Base-by-base conservation (phyloP, 1,284 basidiomycete genomes). In the Ganoderma lucidum region DNA sequence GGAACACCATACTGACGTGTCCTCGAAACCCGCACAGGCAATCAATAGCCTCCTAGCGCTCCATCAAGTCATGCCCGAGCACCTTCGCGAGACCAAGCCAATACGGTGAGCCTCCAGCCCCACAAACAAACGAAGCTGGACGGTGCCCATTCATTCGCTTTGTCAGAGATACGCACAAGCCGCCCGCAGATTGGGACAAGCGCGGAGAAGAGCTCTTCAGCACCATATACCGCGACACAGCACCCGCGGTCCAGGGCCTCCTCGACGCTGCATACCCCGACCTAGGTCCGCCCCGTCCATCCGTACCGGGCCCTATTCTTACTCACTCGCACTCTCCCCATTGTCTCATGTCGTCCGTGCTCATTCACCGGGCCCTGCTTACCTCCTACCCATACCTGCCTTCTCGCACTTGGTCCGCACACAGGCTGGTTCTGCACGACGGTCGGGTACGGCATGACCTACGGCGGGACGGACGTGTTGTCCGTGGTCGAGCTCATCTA, bases 231-330 rank as follows among this genome's bases (percentile, higher is more conserved):
- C 87, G 87, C 23, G 82, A 85, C 37, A 86, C 85, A 3, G 83
- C 86, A 14, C 76, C 80, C 44, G 59, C 72, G 0, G 83, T 87
- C 12, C 84, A 84, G 70, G 67, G 64, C 15, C 71, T 88, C 41
- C 76, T 90, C 15, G 77, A 82, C 71, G 72, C 78, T n/a, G 82
- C 85, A 42, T 88, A 87, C 76, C 88, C 88, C 0, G 89, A 90
- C 74, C 81, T 90, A 76, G 88, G 88, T 88, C 70, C 66, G 70
- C 64, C 67, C 37, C 37, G 39, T 42, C 55, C n/a, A 39, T 9
- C 30, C 53, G 15, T 14, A 15, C 6, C 30, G 15, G 17, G 30
- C 53, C 44, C 12, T 30, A 39, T 2, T 41, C 28, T 28, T 51
- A 51, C n/a, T 28, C 28, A 28, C 48, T 51, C 12, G 10, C 23